Base-by-base conservation (phyloP, 495 filamentous ascomycete species). In the Penicillium goetzii region DNA sequence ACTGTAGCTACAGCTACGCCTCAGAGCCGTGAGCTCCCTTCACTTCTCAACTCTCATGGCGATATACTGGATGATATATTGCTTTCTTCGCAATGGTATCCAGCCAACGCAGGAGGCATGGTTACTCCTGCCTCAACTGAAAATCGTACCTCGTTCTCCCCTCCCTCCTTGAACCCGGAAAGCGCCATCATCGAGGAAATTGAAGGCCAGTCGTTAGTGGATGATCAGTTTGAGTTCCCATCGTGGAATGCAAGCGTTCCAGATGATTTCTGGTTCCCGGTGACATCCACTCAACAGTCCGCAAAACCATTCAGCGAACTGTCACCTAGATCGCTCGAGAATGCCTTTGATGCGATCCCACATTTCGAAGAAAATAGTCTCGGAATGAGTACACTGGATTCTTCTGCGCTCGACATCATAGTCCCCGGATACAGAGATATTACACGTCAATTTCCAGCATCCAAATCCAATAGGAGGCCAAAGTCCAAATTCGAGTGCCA, bases 51-150 rank as follows among this genome's bases (percentile, higher is more conserved):
- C 14, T 61, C 58, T 3, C 17, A 33, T 26, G 23, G 41, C 33
- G 40, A 14, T 38, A 23, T 50, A 4, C 32, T 53, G 10, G 63
- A 57, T 21, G 58, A 58, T 28, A 19, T 41, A 45, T 53, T 61
- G 25, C 58, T 34, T 28, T 57, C 59, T 53, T 41, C 58, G 36
- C 58, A 61, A 56, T 41, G 19, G 34, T 28, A 58, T 38, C 26
- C 54, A 12, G 19, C 12, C 53, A 47, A 58, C 34, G 17, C 32
- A 17, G 53, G 23, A 1, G 58, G 17, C 19, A 45, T 36, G 28
- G 15, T 60, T 23, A 45, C 30, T n/a, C 53, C 56, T 25, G 19
- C 56, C 28, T 36, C 52, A 23, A 21, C 25, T 10, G 9, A 19
- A 19, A 17, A 53, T 47, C 51, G 30, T 19, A 36, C 26, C 47